Evolutionary conservation across 352 stramenopile genomes (phyloP), one percentile per base, ranked within the genome.

Genomic region (Phytophthora sp.): DNA sequence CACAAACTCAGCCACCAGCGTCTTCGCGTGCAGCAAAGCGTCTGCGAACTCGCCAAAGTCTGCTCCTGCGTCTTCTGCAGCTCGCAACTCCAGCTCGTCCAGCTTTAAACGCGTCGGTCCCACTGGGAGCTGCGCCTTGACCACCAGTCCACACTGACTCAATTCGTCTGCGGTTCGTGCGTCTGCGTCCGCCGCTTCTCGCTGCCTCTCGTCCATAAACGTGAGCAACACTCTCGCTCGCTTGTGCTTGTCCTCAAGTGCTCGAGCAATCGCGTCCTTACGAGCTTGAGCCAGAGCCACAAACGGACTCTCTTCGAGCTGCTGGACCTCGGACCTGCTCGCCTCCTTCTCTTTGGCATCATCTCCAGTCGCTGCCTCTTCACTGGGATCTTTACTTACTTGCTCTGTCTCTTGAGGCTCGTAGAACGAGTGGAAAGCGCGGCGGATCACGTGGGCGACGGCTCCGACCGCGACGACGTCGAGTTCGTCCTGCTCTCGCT

Each of bases 91-190:
- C 1, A 69, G 20, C 0, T 71, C 36, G 20, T 87, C 73, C 6
- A 94, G 59, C 9, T 62, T 60, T 31, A 93, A 64, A 38, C 78
- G 77, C 3, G 86, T 88, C 2, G 84, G 80, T 1, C 84, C 86
- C 35, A 94, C 76, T 1, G 86, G 86, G 50, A 93, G 86, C 57
- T 94, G 86, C 11, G 80, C 79, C 39, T 88, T 90, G 21, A 91
- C 51, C 18, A 91, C 78, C n/a, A 94, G 74, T 16, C 86, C 86
- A 20, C 79, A 60, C 0, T 66, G 52, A 29, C 74, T 79, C 20
- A 94, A 53, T n/a, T 84, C 55, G 8, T 74, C 45, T 1, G 75
- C 84, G 15, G 83, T 69, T 23, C 55, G 60, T 16, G 81, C 71
- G 39, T 94, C 86, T 0, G 66, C 59, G 0, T 63, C 41, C 4